These are phyloP conservation scores for Cylindrotheca fusiformis DNA, from an alignment of 108 stramenopile species.

Conservation along the genomic window DNA sequence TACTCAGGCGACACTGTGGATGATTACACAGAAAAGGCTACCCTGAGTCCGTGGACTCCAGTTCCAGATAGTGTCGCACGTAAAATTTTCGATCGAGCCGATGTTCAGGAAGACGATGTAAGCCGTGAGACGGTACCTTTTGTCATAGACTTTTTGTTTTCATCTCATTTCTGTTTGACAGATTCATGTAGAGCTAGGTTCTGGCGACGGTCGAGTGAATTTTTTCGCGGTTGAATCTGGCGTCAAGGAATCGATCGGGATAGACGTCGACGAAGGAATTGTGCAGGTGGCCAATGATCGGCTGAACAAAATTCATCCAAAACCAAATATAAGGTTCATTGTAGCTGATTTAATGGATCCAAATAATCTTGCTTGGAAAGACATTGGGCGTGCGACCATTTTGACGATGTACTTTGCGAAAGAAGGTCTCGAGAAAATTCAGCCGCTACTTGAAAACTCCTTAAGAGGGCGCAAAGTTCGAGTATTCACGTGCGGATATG, in stretches of 20 bases:
- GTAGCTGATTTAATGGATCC: constrained; percentile 60
- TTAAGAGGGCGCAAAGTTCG: constrained; percentile 45
- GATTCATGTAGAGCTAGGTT: constrained; percentile 80
- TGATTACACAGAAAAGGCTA: constrained; percentile 63
- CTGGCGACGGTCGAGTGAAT: constrained; percentile 84
- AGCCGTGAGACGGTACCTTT: constrained; percentile 4
- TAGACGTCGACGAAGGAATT: constrained; percentile 79
- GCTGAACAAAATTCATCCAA: constrained; percentile 36
- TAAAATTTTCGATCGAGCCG: constrained; percentile 70
- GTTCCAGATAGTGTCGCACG: constrained; percentile 70
- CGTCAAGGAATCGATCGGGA: constrained; percentile 55
- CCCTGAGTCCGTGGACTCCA: constrained; percentile 81
- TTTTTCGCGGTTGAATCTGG: constrained; percentile 61
- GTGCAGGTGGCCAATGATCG: constrained; percentile 49
- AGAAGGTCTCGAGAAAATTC: constrained; percentile 56
- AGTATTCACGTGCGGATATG: constrained; percentile 74
- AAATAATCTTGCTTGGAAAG: constrained; percentile 16
- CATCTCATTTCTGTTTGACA: constrained; percentile 1
- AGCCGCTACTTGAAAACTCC: constrained; percentile 58
- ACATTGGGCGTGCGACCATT: constrained; percentile 53
- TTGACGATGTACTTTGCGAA: constrained; percentile 85
- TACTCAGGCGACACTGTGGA: constrained; percentile 34
- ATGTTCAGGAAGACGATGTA: constrained; percentile 39
- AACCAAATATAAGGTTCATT: constrained; percentile 61
- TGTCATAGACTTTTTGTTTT: not conserved